These are phyloP conservation scores for Fusarium verticillioides DNA, from an alignment of 2,329 filamentous ascomycete genomes.

Conservation along the genomic window DNA sequence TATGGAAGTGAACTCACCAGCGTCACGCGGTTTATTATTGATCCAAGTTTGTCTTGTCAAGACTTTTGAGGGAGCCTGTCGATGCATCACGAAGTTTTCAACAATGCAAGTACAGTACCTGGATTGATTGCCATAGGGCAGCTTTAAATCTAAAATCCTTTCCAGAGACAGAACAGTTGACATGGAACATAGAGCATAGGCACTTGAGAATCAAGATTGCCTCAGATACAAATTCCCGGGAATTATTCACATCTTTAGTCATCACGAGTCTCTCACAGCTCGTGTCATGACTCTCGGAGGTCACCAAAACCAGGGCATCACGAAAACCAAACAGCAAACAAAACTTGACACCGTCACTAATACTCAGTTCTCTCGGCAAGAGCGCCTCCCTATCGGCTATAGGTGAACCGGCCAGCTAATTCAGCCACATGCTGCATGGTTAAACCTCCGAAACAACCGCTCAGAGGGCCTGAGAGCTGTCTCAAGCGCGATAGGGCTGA, in stretches of 20 bases:
- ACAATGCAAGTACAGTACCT: neutral
- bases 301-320: slow-evolving; percentile 5
- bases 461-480: neutral
- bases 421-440: slow-evolving; percentile 11
- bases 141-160: neutral
- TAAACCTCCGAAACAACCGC: slow-evolving; percentile 6
- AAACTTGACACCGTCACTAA: neutral
- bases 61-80: slow-evolving; percentile 7
- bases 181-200: neutral
- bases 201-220: neutral
- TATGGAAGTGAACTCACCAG: neutral
- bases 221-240: neutral
- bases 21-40: neutral
- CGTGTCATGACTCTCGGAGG: neutral
- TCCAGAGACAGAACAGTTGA: neutral
- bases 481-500: slow-evolving; percentile 14
- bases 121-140: neutral
- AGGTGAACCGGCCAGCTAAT: neutral
- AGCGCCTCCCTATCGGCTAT: neutral
- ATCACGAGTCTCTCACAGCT: neutral
- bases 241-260: neutral
- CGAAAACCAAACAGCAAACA: neutral
- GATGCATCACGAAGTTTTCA: slow-evolving; percentile 3
- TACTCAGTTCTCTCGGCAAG: neutral
- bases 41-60: neutral